Evolutionary conservation across 192 early-diverging fungal genomes (phyloP).

Genomic region (Backusella tarrabulga): DNA sequence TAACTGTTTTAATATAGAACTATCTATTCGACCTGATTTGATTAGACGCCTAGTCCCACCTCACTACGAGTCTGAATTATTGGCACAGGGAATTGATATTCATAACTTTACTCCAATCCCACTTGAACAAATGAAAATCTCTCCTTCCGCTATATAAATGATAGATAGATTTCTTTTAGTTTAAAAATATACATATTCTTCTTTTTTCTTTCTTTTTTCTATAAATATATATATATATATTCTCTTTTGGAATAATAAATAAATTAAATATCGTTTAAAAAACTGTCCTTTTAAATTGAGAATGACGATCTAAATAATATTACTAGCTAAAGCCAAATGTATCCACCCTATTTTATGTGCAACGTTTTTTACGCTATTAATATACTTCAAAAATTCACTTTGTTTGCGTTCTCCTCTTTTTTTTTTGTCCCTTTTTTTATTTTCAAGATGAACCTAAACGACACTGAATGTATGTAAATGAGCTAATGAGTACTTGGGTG

Average conservation of each 20-base stretch:
- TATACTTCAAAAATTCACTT: no score
- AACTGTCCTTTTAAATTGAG: neutral
- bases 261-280: neutral
- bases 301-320: no score
- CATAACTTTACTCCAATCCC: conserved; percentile 71
- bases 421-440: no score
- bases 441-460: no score
- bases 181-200: neutral
- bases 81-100: conserved; percentile 69
- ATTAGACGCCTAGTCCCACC: conserved; percentile 79
- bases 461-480: no score
- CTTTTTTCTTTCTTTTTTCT: neutral
- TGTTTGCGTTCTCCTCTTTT: no score
- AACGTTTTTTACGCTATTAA: no score
- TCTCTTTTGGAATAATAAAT: neutral
- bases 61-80: conserved; percentile 66
- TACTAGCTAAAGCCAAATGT: no score
- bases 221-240: neutral
- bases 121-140: conserved; percentile 38
- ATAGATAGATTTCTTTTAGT: neutral
- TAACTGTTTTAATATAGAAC: conserved; percentile 49
- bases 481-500: no score
- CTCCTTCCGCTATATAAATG: conserved; percentile 19
- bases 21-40: conserved; percentile 85
- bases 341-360: no score